Conservation (phyloP, 2,329 filamentous ascomycete genomes). For the Byssothecium circinans region DNA sequence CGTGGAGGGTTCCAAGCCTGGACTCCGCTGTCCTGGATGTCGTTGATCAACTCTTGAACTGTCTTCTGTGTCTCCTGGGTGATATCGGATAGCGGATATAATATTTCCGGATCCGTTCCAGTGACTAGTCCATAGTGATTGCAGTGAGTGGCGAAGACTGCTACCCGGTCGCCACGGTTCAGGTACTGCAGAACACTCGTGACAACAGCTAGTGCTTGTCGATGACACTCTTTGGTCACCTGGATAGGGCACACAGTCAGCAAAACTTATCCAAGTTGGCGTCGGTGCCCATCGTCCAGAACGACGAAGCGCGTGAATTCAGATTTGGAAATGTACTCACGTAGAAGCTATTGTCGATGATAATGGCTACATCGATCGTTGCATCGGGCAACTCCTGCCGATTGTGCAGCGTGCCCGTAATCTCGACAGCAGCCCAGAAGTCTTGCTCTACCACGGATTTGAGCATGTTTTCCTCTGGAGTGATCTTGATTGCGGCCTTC, state of each 20-base stretch:
- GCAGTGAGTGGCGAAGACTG: slow-evolving; percentile 36
- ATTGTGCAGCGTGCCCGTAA: slow-evolving; percentile 32
- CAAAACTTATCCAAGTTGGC: too few relatives aligned
- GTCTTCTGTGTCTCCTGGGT: slow-evolving; percentile 16
- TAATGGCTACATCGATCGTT: slow-evolving; percentile 37
- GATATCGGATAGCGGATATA: slow-evolving; percentile 23
- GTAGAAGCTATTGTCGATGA: slow-evolving; percentile 47
- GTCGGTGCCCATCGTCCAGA: too few relatives aligned
- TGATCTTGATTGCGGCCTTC: slow-evolving; percentile 23
- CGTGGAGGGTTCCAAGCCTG: slow-evolving; percentile 31
- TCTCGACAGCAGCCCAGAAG: slow-evolving; percentile 35
- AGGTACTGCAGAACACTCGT: slow-evolving; percentile 23
- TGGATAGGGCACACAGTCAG: too few relatives aligned
- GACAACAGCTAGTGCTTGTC: slow-evolving; percentile 20
- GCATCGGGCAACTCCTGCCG: slow-evolving; percentile 15
- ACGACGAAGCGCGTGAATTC: neutral
- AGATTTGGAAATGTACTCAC: too few relatives aligned
- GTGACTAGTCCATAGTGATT: slow-evolving; percentile 31
- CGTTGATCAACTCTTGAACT: slow-evolving; percentile 20
- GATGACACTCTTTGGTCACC: slow-evolving; percentile 29
- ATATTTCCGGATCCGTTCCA: slow-evolving; percentile 28
- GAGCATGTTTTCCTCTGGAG: slow-evolving; percentile 25
- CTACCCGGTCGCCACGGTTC: slow-evolving; percentile 25
- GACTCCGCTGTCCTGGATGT: slow-evolving; percentile 21
- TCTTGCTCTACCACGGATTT: slow-evolving; percentile 17